A percentile compares a stretch with the other conserved stretches of the same genome.
Evolutionary conservation across 441 rosid species (phyloP).

Genomic region (Populus hybrid): DNA sequence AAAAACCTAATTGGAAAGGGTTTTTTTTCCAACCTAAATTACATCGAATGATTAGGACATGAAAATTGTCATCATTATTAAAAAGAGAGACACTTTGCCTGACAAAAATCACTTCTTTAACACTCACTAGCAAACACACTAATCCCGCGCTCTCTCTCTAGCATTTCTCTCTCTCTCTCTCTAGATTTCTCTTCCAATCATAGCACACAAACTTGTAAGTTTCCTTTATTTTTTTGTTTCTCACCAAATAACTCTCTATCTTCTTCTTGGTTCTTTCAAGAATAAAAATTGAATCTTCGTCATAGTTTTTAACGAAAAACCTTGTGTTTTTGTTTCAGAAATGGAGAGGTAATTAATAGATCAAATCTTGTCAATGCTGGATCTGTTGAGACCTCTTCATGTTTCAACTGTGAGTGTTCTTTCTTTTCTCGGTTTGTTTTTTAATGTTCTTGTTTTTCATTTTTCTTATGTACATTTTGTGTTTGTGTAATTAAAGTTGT

Average conservation of each 20-base stretch:
- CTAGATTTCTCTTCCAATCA: slow-evolving; percentile 42
- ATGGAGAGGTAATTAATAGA: slow-evolving; percentile 26
- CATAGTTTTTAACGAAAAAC: slow-evolving; percentile 7
- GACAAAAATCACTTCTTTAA: slow-evolving; percentile 16
- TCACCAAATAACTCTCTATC: slow-evolving; percentile 4
- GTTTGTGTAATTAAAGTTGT: not conserved
- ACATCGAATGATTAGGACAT: slow-evolving; percentile 13
- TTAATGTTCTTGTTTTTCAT: not conserved
- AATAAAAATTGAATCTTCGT: not conserved
- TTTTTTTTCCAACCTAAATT: too few relatives aligned
- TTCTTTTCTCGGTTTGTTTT: not conserved
- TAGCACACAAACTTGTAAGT: slow-evolving; percentile 18
- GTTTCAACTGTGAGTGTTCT: slow-evolving; percentile 26
- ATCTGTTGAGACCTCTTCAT: slow-evolving; percentile 35
- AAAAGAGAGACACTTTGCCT: slow-evolving; percentile 13
- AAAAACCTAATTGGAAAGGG: too few relatives aligned
- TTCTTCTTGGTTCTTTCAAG: slow-evolving; percentile 11
- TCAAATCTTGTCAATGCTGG: slow-evolving; percentile 29
- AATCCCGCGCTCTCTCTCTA: slow-evolving; percentile 18
- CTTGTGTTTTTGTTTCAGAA: not conserved
- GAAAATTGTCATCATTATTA: slow-evolving; percentile 24
- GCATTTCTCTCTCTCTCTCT: not conserved
- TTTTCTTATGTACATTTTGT: not conserved
- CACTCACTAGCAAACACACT: not conserved
- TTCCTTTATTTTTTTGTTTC: slow-evolving; percentile 7